These are phyloP conservation scores for Liquidambar formosana DNA, from an alignment of 164 flowering plant genomes.

Conservation along the genomic window DNA sequence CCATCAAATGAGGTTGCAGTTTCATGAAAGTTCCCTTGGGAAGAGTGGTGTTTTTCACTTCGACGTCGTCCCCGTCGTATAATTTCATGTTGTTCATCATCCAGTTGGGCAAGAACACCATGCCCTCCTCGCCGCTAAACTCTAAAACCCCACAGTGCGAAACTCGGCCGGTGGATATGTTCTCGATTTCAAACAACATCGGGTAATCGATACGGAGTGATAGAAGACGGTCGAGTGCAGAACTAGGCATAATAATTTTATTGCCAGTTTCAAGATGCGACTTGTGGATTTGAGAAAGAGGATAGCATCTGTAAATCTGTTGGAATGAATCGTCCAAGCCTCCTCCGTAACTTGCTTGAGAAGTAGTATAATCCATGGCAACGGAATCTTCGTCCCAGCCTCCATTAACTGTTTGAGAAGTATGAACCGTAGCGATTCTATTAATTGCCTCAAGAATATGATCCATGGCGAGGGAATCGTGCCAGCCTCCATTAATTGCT, in stretches of 20 bases:
- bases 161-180: neutral
- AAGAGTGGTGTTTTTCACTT: neutral
- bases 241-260: constrained; percentile 8
- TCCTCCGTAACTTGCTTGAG: too few species aligned
- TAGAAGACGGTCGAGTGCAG: constrained; percentile 9
- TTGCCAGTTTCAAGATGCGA: too few species aligned
- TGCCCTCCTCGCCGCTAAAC: constrained; percentile 16
- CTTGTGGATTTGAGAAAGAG: too few species aligned
- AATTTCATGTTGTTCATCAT: constrained; percentile 10
- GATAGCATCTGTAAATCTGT: too few species aligned
- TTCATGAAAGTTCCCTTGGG: constrained; percentile 8
- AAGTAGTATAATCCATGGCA: too few species aligned
- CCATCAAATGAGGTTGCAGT: constrained; percentile 6
- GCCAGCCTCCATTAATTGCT: too few species aligned
- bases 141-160: constrained; percentile 15
- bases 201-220: neutral
- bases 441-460: too few species aligned
- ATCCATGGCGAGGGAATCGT: too few species aligned
- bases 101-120: constrained; percentile 10
- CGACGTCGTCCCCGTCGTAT: neutral
- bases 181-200: constrained; percentile 4
- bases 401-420: too few species aligned
- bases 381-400: too few species aligned
- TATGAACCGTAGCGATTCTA: too few species aligned
- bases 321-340: too few species aligned